A percentile compares a stretch with the other conserved stretches of the same genome.
These are phyloP conservation scores for Echites panduratus DNA, from an alignment of 257 asterid genomes.

Conservation along the genomic window DNA sequence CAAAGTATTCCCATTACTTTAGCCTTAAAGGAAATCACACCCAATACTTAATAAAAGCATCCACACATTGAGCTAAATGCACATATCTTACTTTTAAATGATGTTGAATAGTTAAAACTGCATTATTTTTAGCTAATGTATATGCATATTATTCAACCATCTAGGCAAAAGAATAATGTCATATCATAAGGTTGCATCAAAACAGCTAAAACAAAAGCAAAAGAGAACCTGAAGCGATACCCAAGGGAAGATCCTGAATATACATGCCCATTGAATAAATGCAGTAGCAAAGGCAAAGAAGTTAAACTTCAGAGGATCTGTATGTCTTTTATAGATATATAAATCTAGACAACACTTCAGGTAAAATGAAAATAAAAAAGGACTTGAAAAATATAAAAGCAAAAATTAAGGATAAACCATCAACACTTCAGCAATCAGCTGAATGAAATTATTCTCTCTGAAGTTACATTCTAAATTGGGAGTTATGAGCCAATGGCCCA, in stretches of 20 bases:
- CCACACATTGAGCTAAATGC: background rate
- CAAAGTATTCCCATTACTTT: too few relatives aligned
- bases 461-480: background rate
- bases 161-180: background rate
- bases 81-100: background rate
- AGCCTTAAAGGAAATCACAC: background rate
- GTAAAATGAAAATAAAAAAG: background rate
- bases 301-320: background rate
- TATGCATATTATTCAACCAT: background rate
- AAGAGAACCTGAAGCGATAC: background rate
- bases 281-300: background rate
- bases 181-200: background rate
- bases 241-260: background rate
- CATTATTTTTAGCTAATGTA: background rate
- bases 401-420: background rate
- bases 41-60: background rate
- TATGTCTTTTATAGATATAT: too few relatives aligned
- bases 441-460: background rate
- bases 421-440: too few relatives aligned
- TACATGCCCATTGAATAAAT: background rate
- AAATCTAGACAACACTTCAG: background rate
- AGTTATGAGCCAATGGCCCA: background rate
- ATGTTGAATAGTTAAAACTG: background rate
- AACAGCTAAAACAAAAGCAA: too few relatives aligned
- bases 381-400: background rate